These are phyloP conservation scores for Tylopilus sp. DNA, from an alignment of 1,284 basidiomycete genomes.

Conservation along the genomic window DNA sequence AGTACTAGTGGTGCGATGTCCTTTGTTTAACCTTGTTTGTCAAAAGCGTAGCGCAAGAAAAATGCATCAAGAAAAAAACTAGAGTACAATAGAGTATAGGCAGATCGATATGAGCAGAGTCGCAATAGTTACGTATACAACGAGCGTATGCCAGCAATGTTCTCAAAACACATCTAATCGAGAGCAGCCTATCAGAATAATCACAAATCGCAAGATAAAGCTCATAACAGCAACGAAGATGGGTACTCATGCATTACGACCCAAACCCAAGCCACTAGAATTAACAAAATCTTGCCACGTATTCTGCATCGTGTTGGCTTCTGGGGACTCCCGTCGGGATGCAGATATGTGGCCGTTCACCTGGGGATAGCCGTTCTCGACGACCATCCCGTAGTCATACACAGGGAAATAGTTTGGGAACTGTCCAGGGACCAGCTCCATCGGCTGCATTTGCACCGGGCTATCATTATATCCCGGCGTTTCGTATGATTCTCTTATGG, in stretches of 20 bases:
- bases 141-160: constrained; percentile 7
- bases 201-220: constrained; percentile 3
- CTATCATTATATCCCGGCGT: constrained; percentile 24
- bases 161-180: constrained; percentile 14
- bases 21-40: constrained; percentile 26
- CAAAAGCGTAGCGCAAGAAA: not conserved
- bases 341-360: constrained; percentile 34
- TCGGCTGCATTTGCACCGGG: constrained; percentile 26
- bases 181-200: constrained; percentile 8
- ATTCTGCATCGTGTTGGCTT: constrained; percentile 49
- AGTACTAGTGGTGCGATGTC: constrained; percentile 2
- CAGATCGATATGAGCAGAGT: not conserved
- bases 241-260: constrained; percentile 18
- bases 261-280: constrained; percentile 26
- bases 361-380: constrained; percentile 35
- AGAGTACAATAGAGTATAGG: constrained; percentile 17
- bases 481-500: constrained; percentile 29
- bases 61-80: constrained; percentile 24
- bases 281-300: constrained; percentile 58
- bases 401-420: constrained; percentile 73
- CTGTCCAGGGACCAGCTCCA: constrained; percentile 32
- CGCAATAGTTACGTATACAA: constrained; percentile 22
- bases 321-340: constrained; percentile 47
- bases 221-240: not conserved
- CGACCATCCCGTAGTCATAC: constrained; percentile 57